Conservation (phyloP, 2,329 filamentous ascomycete genomes). For the Cytospora leucostoma region DNA sequence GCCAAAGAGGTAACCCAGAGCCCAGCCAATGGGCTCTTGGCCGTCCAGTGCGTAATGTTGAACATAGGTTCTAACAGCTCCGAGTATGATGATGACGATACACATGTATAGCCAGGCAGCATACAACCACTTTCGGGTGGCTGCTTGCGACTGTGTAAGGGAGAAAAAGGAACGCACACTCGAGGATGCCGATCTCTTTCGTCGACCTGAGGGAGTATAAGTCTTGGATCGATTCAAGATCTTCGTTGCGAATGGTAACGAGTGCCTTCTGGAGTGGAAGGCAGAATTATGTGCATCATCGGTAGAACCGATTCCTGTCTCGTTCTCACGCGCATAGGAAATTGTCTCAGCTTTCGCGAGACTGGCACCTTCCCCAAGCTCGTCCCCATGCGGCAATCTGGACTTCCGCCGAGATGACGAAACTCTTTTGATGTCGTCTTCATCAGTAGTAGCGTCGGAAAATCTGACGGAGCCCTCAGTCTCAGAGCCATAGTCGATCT, state of each 20-base stretch:
- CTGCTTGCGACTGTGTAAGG: slow-evolving; percentile 77
- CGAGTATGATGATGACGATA: slow-evolving; percentile 66
- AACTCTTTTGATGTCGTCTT: slow-evolving; percentile 9
- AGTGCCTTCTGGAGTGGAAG: slow-evolving; percentile 47
- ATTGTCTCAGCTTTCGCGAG: slow-evolving; percentile 18
- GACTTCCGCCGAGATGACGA: slow-evolving; percentile 10
- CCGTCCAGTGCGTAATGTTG: slow-evolving; percentile 65
- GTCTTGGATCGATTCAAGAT: slow-evolving; percentile 43
- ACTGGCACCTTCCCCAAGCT: not conserved
- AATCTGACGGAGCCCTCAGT: slow-evolving; percentile 39
- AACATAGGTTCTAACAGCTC: slow-evolving; percentile 72
- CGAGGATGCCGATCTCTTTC: slow-evolving; percentile 64
- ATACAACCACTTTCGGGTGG: slow-evolving; percentile 78
- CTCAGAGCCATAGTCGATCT: slow-evolving; percentile 38
- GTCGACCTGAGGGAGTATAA: slow-evolving; percentile 64
- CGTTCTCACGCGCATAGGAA: slow-evolving; percentile 3
- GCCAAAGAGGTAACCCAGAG: slow-evolving; percentile 83
- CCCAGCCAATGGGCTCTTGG: slow-evolving; percentile 89
- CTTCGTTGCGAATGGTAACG: slow-evolving; percentile 49
- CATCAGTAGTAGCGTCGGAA: slow-evolving; percentile 36
- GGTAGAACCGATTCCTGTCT: not conserved
- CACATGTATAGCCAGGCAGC: slow-evolving; percentile 74
- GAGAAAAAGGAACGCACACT: slow-evolving; percentile 74
- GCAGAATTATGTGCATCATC: not conserved
- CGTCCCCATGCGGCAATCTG: slow-evolving; percentile 1